Base-by-base conservation (phyloP, 306 rosid genomes). In the Casuarina equisetifolia region DNA sequence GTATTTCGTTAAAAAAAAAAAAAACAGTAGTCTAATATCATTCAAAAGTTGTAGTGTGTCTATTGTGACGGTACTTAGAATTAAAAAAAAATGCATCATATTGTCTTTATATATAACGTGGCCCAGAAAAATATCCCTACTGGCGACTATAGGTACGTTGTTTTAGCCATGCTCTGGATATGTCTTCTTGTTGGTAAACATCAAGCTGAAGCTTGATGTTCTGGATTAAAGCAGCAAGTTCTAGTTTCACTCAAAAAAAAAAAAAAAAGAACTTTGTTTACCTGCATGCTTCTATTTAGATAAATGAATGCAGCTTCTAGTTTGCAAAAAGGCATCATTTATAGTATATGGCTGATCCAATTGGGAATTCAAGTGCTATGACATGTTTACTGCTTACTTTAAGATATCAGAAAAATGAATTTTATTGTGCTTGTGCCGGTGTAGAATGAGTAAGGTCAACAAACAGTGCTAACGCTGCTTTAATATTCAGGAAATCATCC, bases 401-500 rank as follows among this genome's bases (percentile, higher is more conserved):
- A 55, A 19, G 19, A 9, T 55, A 55, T 3, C 72, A 7, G 35
- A 75, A 52, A 62, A 53, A 44, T 32, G 46, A 57, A 15, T 51
- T 51, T 70, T 73, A 9, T 69, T 76, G 62, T 70, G 44, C 70
- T 69, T 74, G 11, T 70, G 51, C 62, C 70, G 42, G 45, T 72
- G 59, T 69, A 64, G 66, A 64, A 77, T 55, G 69, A 67, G 20
- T 51, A 48, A 50, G 35, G 48, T 53, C 35, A 81, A 70, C 72
- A 55, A 58, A 74, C 49, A 62, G 20, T 57, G 69, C 54, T 48
- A 71, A 84, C 77, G 75, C 75, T 43, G 63, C 72, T 73, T 48
- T 51, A 63, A 75, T 72, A 63, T 80, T 53, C 71, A 92, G 98
- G 97, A 94, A 85, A 85, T 92, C 82, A 89, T 94, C 87, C 93